Conservation (phyloP, 75 land plant genomes). For the Chamaecyparis obtusa region DNA sequence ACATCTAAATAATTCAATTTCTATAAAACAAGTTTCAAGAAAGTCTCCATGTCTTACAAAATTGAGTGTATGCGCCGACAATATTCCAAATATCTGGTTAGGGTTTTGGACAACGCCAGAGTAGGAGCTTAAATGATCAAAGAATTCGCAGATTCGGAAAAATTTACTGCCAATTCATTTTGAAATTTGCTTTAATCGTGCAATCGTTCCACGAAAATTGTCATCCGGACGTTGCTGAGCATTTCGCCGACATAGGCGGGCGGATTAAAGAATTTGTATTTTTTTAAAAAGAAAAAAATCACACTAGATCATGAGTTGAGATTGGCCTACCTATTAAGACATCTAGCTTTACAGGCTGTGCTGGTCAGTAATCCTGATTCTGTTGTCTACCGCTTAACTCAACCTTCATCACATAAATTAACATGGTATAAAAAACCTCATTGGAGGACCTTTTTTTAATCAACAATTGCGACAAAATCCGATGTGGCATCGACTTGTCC, state of each 20-base stretch:
- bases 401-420: neutral
- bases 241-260: neutral
- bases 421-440: too few species aligned
- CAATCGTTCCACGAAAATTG: neutral
- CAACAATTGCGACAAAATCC: neutral
- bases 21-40: neutral
- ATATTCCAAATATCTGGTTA: neutral
- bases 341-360: neutral
- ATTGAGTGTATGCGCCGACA: neutral
- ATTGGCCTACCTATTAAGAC: neutral
- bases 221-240: neutral
- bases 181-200: neutral
- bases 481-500: neutral
- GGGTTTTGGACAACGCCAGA: neutral
- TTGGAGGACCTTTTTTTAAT: neutral
- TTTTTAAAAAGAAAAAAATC: neutral
- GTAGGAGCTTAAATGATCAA: neutral
- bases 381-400: neutral
- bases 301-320: neutral
- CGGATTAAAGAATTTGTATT: neutral
- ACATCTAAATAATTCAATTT: neutral
- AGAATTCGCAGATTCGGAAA: neutral
- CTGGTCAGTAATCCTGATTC: neutral
- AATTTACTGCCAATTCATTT: neutral
- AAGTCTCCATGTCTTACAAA: neutral